These are phyloP conservation scores for Dictyostelium purpureum DNA, from an alignment of 78 protist genomes.

Conservation along the genomic window DNA sequence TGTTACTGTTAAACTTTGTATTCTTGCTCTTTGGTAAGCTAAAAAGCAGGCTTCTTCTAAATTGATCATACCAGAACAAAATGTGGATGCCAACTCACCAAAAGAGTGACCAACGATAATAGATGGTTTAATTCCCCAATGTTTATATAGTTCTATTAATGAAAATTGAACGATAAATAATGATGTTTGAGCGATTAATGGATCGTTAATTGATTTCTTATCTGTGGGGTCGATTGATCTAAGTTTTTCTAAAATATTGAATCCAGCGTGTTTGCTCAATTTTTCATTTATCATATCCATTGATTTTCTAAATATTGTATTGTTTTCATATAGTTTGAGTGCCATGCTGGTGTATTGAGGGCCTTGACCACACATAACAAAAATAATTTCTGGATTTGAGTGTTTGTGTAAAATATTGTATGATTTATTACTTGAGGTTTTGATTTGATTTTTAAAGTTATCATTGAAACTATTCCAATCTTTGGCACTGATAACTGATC, in stretches of 20 bases:
- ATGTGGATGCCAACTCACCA: slow-evolving; percentile 59
- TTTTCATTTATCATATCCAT: not conserved
- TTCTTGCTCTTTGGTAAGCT: slow-evolving; percentile 1
- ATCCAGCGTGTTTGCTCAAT: not conserved
- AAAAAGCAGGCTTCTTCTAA: not conserved
- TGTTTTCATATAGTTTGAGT: no score
- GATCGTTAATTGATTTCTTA: not conserved
- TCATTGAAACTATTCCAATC: no score
- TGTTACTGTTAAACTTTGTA: no score
- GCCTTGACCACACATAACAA: no score
- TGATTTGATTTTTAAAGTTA: no score
- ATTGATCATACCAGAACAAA: slow-evolving; percentile 7
- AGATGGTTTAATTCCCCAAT: slow-evolving; percentile 34
- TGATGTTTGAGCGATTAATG: slow-evolving; percentile 50
- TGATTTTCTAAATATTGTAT: no score
- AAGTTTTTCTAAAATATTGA: not conserved
- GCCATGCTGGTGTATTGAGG: no score
- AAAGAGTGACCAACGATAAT: not conserved
- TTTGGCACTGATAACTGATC: no score
- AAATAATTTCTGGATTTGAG: no score
- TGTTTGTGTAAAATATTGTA: no score
- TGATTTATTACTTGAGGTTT: no score
- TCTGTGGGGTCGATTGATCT: not conserved
- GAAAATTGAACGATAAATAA: slow-evolving; percentile 36
- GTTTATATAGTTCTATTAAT: not conserved